A percentile compares a stretch with the other conserved stretches of the same genome.
Evolutionary conservation across 1,139 yeast genomes (phyloP).

Genomic region (Pichia kudriavzevii): DNA sequence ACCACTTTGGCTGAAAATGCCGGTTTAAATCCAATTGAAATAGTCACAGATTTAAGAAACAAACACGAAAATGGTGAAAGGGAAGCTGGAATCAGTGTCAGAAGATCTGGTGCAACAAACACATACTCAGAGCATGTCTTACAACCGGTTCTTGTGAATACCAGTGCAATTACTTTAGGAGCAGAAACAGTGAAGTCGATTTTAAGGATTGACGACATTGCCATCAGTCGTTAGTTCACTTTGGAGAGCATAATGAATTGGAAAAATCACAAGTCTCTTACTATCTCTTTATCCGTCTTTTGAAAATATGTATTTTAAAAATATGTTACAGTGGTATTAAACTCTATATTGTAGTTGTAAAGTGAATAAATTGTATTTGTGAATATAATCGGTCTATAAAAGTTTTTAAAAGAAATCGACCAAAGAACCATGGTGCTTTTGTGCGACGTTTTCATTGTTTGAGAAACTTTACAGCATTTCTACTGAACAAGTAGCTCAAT

Average conservation of each 20-base stretch:
- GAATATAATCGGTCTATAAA: too few species aligned
- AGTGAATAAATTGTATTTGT: too few species aligned
- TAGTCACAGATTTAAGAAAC: constrained; percentile 89
- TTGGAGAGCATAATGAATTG: too few species aligned
- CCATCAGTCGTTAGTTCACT: constrained; percentile 64
- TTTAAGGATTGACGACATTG: constrained; percentile 92
- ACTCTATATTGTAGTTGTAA: too few species aligned
- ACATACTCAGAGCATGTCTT: constrained; percentile 90
- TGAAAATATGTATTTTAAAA: neutral
- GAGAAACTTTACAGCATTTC: constrained; percentile 48
- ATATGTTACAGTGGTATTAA: too few species aligned
- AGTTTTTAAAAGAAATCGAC: neutral
- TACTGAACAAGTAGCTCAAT: constrained; percentile 61
- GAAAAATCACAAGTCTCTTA: too few species aligned
- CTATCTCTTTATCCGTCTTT: neutral
- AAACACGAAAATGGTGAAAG: constrained; percentile 87
- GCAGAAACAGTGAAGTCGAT: constrained; percentile 95
- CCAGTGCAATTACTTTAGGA: constrained; percentile 88
- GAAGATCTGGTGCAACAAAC: constrained; percentile 89
- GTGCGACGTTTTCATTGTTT: constrained; percentile 3
- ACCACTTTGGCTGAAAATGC: constrained; percentile 97
- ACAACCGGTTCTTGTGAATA: constrained; percentile 92
- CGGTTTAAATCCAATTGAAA: constrained; percentile 89
- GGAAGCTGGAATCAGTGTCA: constrained; percentile 92
- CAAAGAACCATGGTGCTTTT: too few species aligned